Evolutionary conservation across 371 early-diverging fungal genomes (phyloP), one percentile per base, ranked within the genome.

Genomic region (Apophysomyces ossiformis): DNA sequence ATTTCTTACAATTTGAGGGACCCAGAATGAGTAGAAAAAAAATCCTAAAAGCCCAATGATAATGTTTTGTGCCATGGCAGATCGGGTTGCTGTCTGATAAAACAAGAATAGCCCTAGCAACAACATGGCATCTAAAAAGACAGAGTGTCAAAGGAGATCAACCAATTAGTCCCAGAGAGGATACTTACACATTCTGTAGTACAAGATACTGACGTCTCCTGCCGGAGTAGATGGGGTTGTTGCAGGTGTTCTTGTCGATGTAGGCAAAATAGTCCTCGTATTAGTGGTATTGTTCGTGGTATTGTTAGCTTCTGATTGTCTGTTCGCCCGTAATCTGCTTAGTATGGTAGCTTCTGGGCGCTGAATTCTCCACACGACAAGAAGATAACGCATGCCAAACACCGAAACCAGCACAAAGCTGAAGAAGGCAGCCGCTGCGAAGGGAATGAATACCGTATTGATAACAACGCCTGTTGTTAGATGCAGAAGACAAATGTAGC

Each of bases 1-100:
- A 63, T 89, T 91, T 63, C 90, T 82, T 13, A 85, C 73, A 57
- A 92, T 91, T 63, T 94, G 94, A 2, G 94, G 94, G 13, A 91
- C 68, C 94, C 94, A 94, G 71, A 89, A 91, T 0, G 93, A 93
- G 71, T 84, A 90, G 50, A 88, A 70, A 4, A 74, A 64, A 16
- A 88, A 69, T 8, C 86, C 82, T n/a, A 84, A 64, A 47, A 81
- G 60, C 2, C 71, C 67, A 39, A 89, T 69, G 69, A 84, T 75
- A 21, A 83, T 44, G 60, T 83, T 78, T 61, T 85, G 84, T 16
- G 85, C 73, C 61, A 76, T 76, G 12, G 88, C 77, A 41, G 85
- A 86, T 54, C 78, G 67, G 1, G 87, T 79, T 0, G 85, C 75
- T n/a, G 87, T 88, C 58, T 85, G 83, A 69, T 90, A 92, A 46